phyloP scores from a whole-genome alignment of 2,329 filamentous ascomycete genomes.

The Fusarium torreyae region DNA sequence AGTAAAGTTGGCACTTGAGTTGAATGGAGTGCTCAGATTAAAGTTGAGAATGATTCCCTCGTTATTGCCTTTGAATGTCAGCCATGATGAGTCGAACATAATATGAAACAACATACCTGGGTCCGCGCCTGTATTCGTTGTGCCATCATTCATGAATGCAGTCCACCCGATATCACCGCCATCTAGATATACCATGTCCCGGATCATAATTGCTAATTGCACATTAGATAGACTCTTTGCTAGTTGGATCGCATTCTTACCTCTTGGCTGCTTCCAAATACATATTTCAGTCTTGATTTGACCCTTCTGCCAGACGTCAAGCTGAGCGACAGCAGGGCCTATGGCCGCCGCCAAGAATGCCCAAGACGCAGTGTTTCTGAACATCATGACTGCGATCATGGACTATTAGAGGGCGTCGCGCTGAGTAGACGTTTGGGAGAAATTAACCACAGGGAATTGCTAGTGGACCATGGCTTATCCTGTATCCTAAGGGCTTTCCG shows the following conservation, averaged over 20 bases:
- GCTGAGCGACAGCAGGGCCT: slow-evolving; percentile 56
- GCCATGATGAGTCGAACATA: neutral
- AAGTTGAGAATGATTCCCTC: slow-evolving; percentile 69
- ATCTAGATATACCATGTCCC: slow-evolving; percentile 76
- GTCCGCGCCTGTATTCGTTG: slow-evolving; percentile 41
- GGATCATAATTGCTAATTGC: slow-evolving; percentile 67
- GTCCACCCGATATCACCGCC: slow-evolving; percentile 72
- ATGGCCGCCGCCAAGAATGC: slow-evolving; percentile 38
- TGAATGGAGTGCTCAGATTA: slow-evolving; percentile 72
- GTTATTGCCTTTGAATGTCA: slow-evolving; percentile 62
- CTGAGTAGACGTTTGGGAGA: slow-evolving; percentile 28
- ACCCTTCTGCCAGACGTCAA: slow-evolving; percentile 62
- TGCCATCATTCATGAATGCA: slow-evolving; percentile 64
- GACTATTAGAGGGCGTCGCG: slow-evolving; percentile 18
- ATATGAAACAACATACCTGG: slow-evolving; percentile 60
- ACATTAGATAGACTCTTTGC: slow-evolving; percentile 39
- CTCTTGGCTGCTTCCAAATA: slow-evolving; percentile 66
- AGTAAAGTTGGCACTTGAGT: slow-evolving; percentile 66
- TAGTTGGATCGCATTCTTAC: slow-evolving; percentile 46
- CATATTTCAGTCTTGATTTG: slow-evolving; percentile 74
- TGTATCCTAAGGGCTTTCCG: slow-evolving; percentile 7
- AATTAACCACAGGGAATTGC: slow-evolving; percentile 35
- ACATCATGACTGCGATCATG: slow-evolving; percentile 39
- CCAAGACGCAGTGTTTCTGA: slow-evolving; percentile 25
- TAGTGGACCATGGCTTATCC: slow-evolving; percentile 46